These are phyloP conservation scores for Colletotrichum gloeosporioides DNA, from an alignment of 2,329 filamentous ascomycete species.

Conservation along the genomic window DNA sequence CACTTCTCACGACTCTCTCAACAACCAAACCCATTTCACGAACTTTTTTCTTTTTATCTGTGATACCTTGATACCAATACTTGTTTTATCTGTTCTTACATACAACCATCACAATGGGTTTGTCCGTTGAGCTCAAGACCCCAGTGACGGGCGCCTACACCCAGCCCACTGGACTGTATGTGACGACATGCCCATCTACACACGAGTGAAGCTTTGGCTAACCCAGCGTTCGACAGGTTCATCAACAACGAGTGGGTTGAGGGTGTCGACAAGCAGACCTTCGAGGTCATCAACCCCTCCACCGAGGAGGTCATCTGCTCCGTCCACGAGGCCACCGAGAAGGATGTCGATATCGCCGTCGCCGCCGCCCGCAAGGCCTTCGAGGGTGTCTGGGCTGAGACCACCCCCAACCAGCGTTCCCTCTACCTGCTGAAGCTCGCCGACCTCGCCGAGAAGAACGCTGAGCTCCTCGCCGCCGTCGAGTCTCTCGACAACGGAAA, in stretches of 20 bases:
- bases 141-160: slow-evolving; percentile 65
- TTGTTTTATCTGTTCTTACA: slow-evolving; percentile 1
- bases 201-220: neutral
- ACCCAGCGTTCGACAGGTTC: slow-evolving; percentile 61
- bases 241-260: slow-evolving; percentile 94
- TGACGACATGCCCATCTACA: slow-evolving; percentile 15
- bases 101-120: slow-evolving; percentile 38
- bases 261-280: slow-evolving; percentile 84
- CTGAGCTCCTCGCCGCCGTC: slow-evolving; percentile 77
- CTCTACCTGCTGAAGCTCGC: slow-evolving; percentile 77
- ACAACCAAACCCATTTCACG: neutral
- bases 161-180: slow-evolving; percentile 68
- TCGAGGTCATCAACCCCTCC: slow-evolving; percentile 89
- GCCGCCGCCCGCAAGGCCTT: slow-evolving; percentile 86
- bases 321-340: slow-evolving; percentile 85
- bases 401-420: slow-evolving; percentile 74
- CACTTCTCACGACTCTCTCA: neutral
- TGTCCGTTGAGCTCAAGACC: slow-evolving; percentile 70
- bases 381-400: slow-evolving; percentile 72
- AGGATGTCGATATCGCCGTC: slow-evolving; percentile 84
- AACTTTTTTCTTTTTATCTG: neutral
- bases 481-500: slow-evolving; percentile 92
- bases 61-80: slow-evolving; percentile 16
- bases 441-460: slow-evolving; percentile 79
- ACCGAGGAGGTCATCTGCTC: slow-evolving; percentile 85